Evolutionary conservation across 2,329 filamentous ascomycete genomes (phyloP), one percentile per base, ranked within the genome.

Genomic region (Ceratocystis ficicola): DNA sequence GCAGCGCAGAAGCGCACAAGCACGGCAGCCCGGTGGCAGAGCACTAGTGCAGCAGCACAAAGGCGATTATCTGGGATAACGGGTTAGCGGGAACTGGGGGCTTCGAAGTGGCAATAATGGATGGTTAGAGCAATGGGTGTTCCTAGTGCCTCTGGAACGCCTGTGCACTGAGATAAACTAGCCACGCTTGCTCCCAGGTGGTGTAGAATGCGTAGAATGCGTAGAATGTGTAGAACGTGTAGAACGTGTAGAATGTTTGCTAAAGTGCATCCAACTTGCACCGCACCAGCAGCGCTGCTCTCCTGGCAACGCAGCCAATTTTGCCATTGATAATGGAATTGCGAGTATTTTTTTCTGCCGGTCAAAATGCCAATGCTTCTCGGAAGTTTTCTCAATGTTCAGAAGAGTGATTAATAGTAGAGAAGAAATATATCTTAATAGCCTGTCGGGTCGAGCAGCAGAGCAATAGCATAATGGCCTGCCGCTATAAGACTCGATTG

Each of bases 51-150:
- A 52, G 22, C 10, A 28, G 12, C 12, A 28, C 4, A 7, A 22
- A 28, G 15, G 6, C 25, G 20, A 52, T 59, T 57, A 57, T 57
- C 52, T 30, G 12, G 22, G 52, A 17, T 28, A 57, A 15, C 52
- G 52, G 25, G 52, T 25, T 32, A 30, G 52, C 52, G 52, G 52
- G 20, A 57, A 57, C 8, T 12, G 28, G 52, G 20, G 28, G 28
- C 55, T 59, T 17, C 17, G 55, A n/a, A 36, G 55, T 59, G 55
- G 52, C 52, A 57, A 57, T 57, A 32, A 32, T 57, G 12, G 25
- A 30, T n/a, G 55, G 55, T 32, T 32, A 30, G 55, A 36, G 55
- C 55, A 30, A 52, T 17, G 48, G 48, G 48, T 25, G 48, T 52
- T 52, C 48, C 48, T 52, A 52, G 48, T 52, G 22, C 25, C 22